These are phyloP conservation scores for Monilinia vaccinii-corymbosi DNA, from an alignment of 2,329 filamentous ascomycete species.

Conservation along the genomic window DNA sequence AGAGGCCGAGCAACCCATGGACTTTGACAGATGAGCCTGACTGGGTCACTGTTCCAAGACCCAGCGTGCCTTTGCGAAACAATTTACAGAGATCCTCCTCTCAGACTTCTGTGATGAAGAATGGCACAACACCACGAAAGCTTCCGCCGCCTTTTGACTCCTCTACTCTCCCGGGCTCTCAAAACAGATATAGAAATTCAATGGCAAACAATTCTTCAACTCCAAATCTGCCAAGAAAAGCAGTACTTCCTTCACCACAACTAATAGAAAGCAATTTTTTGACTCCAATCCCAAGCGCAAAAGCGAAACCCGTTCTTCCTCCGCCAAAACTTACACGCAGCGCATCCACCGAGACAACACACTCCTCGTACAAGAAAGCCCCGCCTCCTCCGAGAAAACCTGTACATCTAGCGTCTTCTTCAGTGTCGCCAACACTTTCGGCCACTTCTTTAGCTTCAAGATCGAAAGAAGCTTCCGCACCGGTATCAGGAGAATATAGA, in stretches of 20 bases:
- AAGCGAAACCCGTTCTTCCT: constrained; percentile 9
- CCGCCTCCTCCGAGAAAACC: constrained; percentile 28
- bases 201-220: constrained; percentile 6
- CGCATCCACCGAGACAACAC: constrained; percentile 23
- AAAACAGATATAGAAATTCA: constrained; percentile 4
- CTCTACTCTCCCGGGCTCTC: constrained; percentile 5
- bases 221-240: constrained; percentile 5
- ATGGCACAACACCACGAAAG: constrained; percentile 18
- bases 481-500: constrained; percentile 5
- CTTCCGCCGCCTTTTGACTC: constrained; percentile 26
- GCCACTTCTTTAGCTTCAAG: constrained; percentile 13
- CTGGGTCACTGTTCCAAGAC: constrained; percentile 59
- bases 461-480: constrained; percentile 8
- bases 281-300: constrained; percentile 7
- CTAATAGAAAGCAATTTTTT: constrained; percentile 8
- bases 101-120: constrained; percentile 14
- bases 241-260: constrained; percentile 13
- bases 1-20: constrained; percentile 75
- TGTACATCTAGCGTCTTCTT: constrained; percentile 24
- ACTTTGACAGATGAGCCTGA: constrained; percentile 64
- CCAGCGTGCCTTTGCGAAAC: constrained; percentile 25
- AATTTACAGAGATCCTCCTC: constrained; percentile 8
- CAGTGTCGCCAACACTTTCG: constrained; percentile 14
- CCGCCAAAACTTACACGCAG: constrained; percentile 18
- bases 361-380: constrained; percentile 23